Evolutionary conservation across 352 stramenopile genomes (phyloP).

Genomic region (Pythium apleroticum): DNA sequence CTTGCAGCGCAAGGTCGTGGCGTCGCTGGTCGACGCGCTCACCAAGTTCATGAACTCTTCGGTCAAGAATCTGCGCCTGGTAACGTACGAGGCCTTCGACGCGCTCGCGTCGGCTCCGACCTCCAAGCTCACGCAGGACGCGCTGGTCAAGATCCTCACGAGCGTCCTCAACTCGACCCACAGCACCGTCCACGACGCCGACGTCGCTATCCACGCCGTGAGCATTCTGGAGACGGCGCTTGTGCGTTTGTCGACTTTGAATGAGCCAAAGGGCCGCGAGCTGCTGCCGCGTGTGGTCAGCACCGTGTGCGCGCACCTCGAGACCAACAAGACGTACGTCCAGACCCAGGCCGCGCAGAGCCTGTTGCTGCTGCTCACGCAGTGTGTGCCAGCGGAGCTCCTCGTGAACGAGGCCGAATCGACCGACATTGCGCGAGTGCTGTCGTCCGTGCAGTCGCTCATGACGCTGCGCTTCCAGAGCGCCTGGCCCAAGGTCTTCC

Average conservation of each 20-base stretch:
- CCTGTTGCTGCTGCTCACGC: slow-evolving; percentile 62
- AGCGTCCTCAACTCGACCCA: slow-evolving; percentile 62
- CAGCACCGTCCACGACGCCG: slow-evolving; percentile 57
- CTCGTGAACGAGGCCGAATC: slow-evolving; percentile 57
- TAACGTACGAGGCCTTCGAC: slow-evolving; percentile 78
- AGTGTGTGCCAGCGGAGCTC: slow-evolving; percentile 49
- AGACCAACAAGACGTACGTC: slow-evolving; percentile 52
- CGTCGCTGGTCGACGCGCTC: slow-evolving; percentile 71
- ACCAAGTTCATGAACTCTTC: slow-evolving; percentile 71
- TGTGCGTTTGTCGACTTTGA: slow-evolving; percentile 59
- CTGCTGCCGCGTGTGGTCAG: slow-evolving; percentile 78
- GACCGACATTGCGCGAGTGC: slow-evolving; percentile 61
- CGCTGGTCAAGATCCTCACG: slow-evolving; percentile 60
- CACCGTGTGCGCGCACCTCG: slow-evolving; percentile 69
- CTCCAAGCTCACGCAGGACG: slow-evolving; percentile 65
- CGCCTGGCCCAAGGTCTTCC: slow-evolving; percentile 81
- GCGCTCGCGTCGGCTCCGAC: slow-evolving; percentile 48
- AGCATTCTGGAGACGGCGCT: slow-evolving; percentile 64
- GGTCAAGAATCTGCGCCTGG: slow-evolving; percentile 74
- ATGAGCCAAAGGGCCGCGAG: slow-evolving; percentile 56
- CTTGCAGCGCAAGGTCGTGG: slow-evolving; percentile 78
- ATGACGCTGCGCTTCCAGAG: slow-evolving; percentile 82
- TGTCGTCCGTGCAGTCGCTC: slow-evolving; percentile 77
- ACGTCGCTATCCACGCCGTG: slow-evolving; percentile 64
- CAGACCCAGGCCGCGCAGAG: slow-evolving; percentile 67